phyloP scores from a whole-genome alignment of 352 stramenopile species.

The Phytophthora crassamura region DNA sequence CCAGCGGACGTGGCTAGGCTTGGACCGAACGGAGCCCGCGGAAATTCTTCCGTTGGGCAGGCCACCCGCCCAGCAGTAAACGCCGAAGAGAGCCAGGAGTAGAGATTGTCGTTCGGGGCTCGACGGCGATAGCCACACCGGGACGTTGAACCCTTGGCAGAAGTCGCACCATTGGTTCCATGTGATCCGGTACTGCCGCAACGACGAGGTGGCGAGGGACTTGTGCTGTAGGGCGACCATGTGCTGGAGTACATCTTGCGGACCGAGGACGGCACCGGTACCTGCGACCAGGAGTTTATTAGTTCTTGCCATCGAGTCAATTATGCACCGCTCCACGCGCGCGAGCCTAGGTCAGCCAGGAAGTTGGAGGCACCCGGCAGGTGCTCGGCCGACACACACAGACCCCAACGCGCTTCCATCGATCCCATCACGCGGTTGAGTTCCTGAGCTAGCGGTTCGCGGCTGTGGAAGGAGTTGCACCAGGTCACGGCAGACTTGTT shows the following conservation, averaged over 20 bases:
- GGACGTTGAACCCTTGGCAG: no score
- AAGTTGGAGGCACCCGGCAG: not conserved
- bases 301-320: no score
- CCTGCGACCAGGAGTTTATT: not conserved
- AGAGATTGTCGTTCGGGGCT: not conserved
- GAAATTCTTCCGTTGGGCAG: not conserved
- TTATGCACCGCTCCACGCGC: not conserved
- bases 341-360: not conserved
- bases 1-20: conserved; percentile 18
- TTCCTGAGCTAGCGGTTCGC: not conserved
- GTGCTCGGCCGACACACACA: not conserved
- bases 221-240: not conserved
- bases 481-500: conserved; percentile 8
- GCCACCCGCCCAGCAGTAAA: conserved; percentile 10
- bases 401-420: not conserved
- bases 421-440: conserved; percentile 1
- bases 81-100: conserved; percentile 4
- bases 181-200: not conserved
- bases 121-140: not conserved
- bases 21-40: conserved; percentile 2
- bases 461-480: conserved; percentile 10
- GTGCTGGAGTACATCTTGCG: conserved; percentile 1
- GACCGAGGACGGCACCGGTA: no score
- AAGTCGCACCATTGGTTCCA: not conserved
- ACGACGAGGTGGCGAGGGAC: conserved; percentile 3